Base-by-base conservation (phyloP, 108 stramenopile genomes). In the Bacterosira constricta region DNA sequence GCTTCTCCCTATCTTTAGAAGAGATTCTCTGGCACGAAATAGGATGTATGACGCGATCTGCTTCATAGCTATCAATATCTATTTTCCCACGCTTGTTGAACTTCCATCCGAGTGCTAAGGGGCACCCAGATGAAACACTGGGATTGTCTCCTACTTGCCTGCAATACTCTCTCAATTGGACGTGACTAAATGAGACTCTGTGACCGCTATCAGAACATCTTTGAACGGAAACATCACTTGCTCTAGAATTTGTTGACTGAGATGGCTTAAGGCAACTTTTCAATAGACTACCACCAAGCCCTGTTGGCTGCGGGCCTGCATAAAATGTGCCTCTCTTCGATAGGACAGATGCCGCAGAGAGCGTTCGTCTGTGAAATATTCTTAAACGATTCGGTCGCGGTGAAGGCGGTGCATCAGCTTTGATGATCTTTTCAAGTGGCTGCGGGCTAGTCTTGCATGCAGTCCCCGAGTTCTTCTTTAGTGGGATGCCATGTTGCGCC, bases 101-200 rank as follows among this genome's bases (percentile, higher is more conserved):
- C 0, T 74, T 73, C 90, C 88, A 91, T 3, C 87, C 88, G 9
- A 91, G 47, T 10, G 77, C 63, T 0, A 91, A 26, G 6, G 88
- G 88, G 0, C 86, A 84, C 10, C 90, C 90, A n/a, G 63, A 79
- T 6, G 71, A 38, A 3, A 87, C 86, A 46, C 75, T 60, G n/a
- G 90, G 90, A 45, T 91, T 86, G 27, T 87, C 84, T 3, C 84
- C 86, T 29, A 85, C 64, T 37, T 61, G 50, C 51, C 70, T 53
- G 20, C 49, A 62, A 60, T 79, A 79, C 25, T 79, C 79, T 63
- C 79, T 46, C 29, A 79, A 30, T 21, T 34, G 23, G n/a, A 79
- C 71, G 32, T 67, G 38, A 35, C 54, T 42, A 51, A 79, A 79
- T 6, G 69, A 55, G 13, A 79, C 77, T 47, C 35, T 79, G 36